Evolutionary conservation across 257 asterid genomes (phyloP).

Genomic region (Solanum corneliomulleri): DNA sequence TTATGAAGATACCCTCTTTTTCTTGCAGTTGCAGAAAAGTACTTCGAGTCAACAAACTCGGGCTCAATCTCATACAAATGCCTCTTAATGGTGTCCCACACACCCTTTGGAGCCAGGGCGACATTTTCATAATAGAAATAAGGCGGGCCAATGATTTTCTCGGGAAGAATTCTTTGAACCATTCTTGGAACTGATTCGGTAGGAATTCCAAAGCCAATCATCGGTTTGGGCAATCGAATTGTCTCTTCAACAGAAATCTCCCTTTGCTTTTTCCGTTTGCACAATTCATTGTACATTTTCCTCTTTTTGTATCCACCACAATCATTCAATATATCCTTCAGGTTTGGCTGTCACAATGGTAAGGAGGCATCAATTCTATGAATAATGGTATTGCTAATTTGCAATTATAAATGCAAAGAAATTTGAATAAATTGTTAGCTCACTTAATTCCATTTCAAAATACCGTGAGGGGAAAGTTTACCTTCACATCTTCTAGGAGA

Average conservation of each 20-base stretch:
- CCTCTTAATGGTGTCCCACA: conserved; percentile 21
- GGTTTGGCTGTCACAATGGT: conserved; percentile 15
- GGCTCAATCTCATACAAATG: conserved; percentile 16
- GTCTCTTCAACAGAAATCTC: conserved; percentile 3
- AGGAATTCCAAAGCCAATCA: conserved; percentile 39
- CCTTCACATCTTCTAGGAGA: conserved; percentile 55
- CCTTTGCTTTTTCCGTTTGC: conserved; percentile 11
- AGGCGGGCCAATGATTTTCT: conserved; percentile 25
- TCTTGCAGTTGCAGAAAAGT: conserved; percentile 30
- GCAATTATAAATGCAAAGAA: background rate
- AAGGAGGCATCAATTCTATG: background rate
- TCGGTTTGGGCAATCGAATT: conserved; percentile 26
- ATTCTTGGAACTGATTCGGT: background rate
- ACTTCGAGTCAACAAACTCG: conserved; percentile 36
- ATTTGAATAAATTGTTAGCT: background rate
- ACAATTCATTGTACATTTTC: background rate
- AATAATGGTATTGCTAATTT: background rate
- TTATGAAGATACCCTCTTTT: conserved; percentile 42
- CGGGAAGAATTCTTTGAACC: conserved; percentile 17
- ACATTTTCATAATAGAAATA: conserved; percentile 40
- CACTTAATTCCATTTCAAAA: background rate
- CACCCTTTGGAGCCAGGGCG: conserved; percentile 36
- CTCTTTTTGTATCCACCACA: conserved; percentile 17
- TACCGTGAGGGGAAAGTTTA: conserved; percentile 3
- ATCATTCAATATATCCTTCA: background rate